A percentile compares a stretch with the other conserved stretches of the same genome.
Conservation (phyloP, 768 basidiomycete species). For the Suillus plorans region DNA sequence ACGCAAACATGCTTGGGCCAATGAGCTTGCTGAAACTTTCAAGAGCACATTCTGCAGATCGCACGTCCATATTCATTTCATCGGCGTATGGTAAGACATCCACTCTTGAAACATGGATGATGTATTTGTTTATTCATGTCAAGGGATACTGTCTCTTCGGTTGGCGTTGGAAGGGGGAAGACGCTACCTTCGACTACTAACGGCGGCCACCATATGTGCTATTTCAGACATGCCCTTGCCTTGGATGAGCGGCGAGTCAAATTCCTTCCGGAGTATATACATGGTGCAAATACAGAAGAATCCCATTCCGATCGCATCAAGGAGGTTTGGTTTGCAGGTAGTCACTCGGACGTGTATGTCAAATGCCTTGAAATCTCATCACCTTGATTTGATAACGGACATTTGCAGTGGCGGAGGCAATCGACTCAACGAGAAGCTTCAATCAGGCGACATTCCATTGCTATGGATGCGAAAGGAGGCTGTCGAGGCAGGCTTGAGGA, state of each 20-base stretch:
- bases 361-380: too few species aligned
- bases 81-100: constrained; percentile 41
- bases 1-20: not conserved
- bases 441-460: constrained; percentile 20
- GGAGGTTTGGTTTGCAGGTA: constrained; percentile 46
- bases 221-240: constrained; percentile 48
- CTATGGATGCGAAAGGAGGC: constrained; percentile 34
- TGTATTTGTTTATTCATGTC: too few species aligned
- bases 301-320: constrained; percentile 20
- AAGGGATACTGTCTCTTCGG: constrained; percentile 50
- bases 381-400: constrained; percentile 4
- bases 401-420: constrained; percentile 27
- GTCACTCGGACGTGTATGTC: constrained; percentile 39
- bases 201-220: constrained; percentile 33
- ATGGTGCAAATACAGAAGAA: constrained; percentile 14
- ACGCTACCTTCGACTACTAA: constrained; percentile 31
- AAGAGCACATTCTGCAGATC: constrained; percentile 27
- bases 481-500: constrained; percentile 16
- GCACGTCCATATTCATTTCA: constrained; percentile 37
- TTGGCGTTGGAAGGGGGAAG: constrained; percentile 34
- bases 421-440: not conserved
- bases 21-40: constrained; percentile 22
- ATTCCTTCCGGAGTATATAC: constrained; percentile 44
- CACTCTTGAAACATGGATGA: not conserved
- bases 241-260: constrained; percentile 49